These are phyloP conservation scores for Ustulina deusta DNA, from an alignment of 2,329 filamentous ascomycete genomes.

Conservation along the genomic window DNA sequence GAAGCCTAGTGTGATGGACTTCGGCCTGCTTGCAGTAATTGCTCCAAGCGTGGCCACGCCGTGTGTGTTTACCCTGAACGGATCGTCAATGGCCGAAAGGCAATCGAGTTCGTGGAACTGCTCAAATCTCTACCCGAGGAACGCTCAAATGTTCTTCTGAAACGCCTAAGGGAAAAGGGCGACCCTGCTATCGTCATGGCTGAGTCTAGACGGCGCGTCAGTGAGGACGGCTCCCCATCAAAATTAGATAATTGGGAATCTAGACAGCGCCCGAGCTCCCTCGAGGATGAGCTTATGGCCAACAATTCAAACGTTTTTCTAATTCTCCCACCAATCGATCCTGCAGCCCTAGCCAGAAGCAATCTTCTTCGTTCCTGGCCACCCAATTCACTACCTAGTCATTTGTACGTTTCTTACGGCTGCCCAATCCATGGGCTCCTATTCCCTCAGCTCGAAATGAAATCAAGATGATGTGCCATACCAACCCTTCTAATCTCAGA, in stretches of 20 bases:
- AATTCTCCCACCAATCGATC: constrained; percentile 30
- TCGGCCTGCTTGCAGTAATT: constrained; percentile 40
- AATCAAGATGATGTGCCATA: background rate
- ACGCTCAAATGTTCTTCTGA: constrained; percentile 41
- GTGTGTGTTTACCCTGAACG: constrained; percentile 40
- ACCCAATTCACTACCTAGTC: background rate
- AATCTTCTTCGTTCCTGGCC: constrained; percentile 27
- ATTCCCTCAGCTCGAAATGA: background rate
- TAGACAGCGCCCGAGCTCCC: constrained; percentile 14
- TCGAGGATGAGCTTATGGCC: constrained; percentile 46
- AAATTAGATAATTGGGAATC: background rate
- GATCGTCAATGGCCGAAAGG: constrained; percentile 34
- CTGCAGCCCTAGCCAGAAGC: constrained; percentile 18
- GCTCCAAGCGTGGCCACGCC: constrained; percentile 33
- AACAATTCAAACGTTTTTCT: constrained; percentile 46
- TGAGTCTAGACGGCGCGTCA: constrained; percentile 29
- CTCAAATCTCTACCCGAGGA: constrained; percentile 42
- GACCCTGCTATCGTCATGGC: constrained; percentile 44
- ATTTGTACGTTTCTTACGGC: constrained; percentile 20
- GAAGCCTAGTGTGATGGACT: constrained; percentile 41
- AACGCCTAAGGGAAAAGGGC: constrained; percentile 40
- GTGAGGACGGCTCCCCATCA: background rate
- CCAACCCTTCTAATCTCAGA: background rate
- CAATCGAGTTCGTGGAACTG: constrained; percentile 45
- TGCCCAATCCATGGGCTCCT: background rate